Evolutionary conservation across 257 asterid genomes (phyloP).

Genomic region (Ophiorrhiza pumila): DNA sequence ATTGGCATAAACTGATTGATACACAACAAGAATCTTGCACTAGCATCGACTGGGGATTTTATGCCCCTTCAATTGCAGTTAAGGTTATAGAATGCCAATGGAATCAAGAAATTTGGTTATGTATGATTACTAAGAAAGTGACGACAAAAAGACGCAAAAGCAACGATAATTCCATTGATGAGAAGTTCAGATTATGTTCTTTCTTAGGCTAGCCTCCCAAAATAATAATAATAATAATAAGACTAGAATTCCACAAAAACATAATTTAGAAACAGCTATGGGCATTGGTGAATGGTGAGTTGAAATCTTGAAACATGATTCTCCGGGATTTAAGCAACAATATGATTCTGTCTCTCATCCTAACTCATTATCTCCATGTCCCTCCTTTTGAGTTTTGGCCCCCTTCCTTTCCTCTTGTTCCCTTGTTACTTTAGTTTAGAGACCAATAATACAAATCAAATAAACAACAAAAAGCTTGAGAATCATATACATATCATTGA

Average conservation of each 20-base stretch:
- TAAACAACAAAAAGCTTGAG: too few relatives aligned
- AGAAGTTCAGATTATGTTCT: too few relatives aligned
- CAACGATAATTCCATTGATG: neutral
- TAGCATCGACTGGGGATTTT: neutral
- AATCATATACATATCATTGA: too few relatives aligned
- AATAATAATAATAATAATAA: too few relatives aligned
- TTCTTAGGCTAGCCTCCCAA: too few relatives aligned
- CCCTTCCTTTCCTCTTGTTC: neutral
- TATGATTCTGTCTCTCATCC: slow-evolving; percentile 13
- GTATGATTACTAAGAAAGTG: neutral
- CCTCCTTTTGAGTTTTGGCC: neutral
- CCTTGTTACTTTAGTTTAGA: neutral
- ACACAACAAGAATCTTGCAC: too few relatives aligned
- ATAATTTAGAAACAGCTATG: too few relatives aligned
- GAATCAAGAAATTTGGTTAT: neutral
- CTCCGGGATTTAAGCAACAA: neutral
- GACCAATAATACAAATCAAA: neutral
- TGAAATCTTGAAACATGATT: neutral
- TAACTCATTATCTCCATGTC: neutral
- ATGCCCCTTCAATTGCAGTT: neutral
- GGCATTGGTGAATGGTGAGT: neutral
- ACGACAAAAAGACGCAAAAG: neutral
- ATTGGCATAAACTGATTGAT: too few relatives aligned
- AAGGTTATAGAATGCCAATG: neutral
- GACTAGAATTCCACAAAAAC: too few relatives aligned